Percentiles rank a stretch among this genome's conserved stretches.
Conservation (phyloP, 2,329 filamentous ascomycete genomes). For the Botrytis deweyae region DNA sequence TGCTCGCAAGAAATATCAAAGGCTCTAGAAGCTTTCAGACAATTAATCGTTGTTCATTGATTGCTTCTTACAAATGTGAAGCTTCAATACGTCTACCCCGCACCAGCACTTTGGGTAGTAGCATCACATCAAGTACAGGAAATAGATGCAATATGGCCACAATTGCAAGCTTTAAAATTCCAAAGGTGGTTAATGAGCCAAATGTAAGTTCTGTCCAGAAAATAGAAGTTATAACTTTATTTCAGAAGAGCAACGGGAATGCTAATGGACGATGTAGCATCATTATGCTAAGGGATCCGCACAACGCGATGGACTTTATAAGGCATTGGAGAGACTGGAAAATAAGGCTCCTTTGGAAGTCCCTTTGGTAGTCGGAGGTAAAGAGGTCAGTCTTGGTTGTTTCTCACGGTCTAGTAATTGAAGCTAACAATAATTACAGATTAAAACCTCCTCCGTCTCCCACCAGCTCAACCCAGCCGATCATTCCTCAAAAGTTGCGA, state of each 20-base stretch:
- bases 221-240: not conserved
- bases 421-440: slow-evolving; percentile 43
- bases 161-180: slow-evolving; percentile 82
- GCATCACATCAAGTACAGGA: not conserved
- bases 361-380: slow-evolving; percentile 79
- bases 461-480: slow-evolving; percentile 81
- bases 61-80: slow-evolving; percentile 25
- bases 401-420: not conserved
- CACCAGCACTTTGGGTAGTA: slow-evolving; percentile 17
- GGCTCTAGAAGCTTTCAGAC: slow-evolving; percentile 31
- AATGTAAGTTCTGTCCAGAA: slow-evolving; percentile 64
- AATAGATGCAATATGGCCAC: slow-evolving; percentile 33
- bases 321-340: slow-evolving; percentile 69
- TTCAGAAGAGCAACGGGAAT: slow-evolving; percentile 1
- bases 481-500: slow-evolving; percentile 73
- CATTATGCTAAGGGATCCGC: slow-evolving; percentile 82
- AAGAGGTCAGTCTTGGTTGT: slow-evolving; percentile 58
- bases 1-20: slow-evolving; percentile 27
- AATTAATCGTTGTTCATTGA: slow-evolving; percentile 27
- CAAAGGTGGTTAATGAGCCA: slow-evolving; percentile 87
- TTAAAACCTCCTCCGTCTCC: slow-evolving; percentile 64
- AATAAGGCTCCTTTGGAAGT: slow-evolving; percentile 71
- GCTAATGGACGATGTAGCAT: slow-evolving; percentile 56
- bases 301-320: slow-evolving; percentile 72
- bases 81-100: slow-evolving; percentile 31